These are phyloP conservation scores for Candida andamanensis DNA, from an alignment of 805 yeast genomes.

Conservation along the genomic window DNA sequence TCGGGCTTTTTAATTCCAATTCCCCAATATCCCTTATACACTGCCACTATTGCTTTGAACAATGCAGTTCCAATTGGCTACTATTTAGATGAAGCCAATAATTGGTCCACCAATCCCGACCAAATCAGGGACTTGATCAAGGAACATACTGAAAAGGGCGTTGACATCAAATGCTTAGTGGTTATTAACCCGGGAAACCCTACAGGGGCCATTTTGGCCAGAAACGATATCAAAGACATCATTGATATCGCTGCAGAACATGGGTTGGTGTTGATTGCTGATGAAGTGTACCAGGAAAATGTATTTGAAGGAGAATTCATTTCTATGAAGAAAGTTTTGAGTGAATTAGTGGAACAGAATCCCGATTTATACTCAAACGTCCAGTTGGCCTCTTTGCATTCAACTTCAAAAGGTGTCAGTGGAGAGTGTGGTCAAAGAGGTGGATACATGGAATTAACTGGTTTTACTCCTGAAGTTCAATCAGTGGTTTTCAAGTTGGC, in stretches of 20 bases:
- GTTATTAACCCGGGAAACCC: constrained; percentile 99
- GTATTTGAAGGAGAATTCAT: constrained; percentile 76
- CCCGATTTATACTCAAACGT: constrained; percentile 61
- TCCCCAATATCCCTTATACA: constrained; percentile 96
- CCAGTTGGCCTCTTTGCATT: constrained; percentile 88
- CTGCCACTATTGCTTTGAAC: constrained; percentile 87
- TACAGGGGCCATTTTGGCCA: constrained; percentile 78
- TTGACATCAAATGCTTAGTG: constrained; percentile 73
- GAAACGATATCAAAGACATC: constrained; percentile 63
- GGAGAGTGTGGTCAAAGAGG: constrained; percentile 99
- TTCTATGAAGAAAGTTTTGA: constrained; percentile 77
- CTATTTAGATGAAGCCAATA: constrained; percentile 69
- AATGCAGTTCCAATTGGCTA: constrained; percentile 83
- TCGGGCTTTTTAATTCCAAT: constrained; percentile 89
- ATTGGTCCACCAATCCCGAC: constrained; percentile 78
- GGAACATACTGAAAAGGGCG: constrained; percentile 45
- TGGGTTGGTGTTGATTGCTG: constrained; percentile 86
- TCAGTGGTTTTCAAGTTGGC: constrained; percentile 79
- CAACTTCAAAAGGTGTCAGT: constrained; percentile 95
- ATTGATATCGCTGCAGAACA: constrained; percentile 77
- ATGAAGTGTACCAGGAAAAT: constrained; percentile 96
- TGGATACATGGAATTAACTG: constrained; percentile 93
- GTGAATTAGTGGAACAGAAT: constrained; percentile 51
- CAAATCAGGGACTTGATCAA: constrained; percentile 54
- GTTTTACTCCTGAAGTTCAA: constrained; percentile 65